Evolutionary conservation across 805 yeast species (phyloP), one percentile per base, ranked within the genome.

Genomic region (Zygosaccharomyces bailii): DNA sequence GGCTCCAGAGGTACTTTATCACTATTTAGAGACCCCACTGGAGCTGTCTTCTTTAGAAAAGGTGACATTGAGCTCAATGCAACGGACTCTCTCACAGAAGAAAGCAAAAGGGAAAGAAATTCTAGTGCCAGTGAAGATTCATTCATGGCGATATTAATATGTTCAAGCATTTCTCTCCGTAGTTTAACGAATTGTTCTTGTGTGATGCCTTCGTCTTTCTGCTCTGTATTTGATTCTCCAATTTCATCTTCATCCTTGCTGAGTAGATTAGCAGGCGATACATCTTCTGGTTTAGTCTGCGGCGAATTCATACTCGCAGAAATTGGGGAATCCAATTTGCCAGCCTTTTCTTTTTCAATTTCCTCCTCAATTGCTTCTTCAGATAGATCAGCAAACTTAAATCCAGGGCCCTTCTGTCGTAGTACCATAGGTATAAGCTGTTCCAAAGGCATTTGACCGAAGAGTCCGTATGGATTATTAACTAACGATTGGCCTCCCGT

Each of bases 61-160:
- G 95, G 88, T 1, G 96, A 88, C 80, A 91, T 86, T 1, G 97
- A 87, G 2, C 89, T 73, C 25, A 84, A 76, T 2, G 95, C 96
- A 1, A 91, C 84, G 14, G 87, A 86, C 1, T 96, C 96, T 50
- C 93, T 75, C 8, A 79, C 79, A 8, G 86, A 76, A 14, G 96
- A 84, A 34, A 91, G 74, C 46, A 93, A 68, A 48, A 91, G 71
- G 1, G 96, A 87, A 1, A 91, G 83, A 51, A 90, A 86, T 59
- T 91, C 99, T 45, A 90, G 69, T 1, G 96, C 82, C 30, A 93
- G 65, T 0, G 96, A 89, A 0, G 95, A 81, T 59, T 93, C 97
- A 60, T 91, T 93, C 53, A 86, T 70, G 1, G 98, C 96, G 0
- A 79, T 63, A 43, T 78, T 74, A 23, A 85, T 71, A 34, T 72